Percentiles rank a stretch among this genome's conserved stretches.
phyloP scores from a whole-genome alignment of 2,329 filamentous ascomycete genomes.

The Plenodomus tracheiphilus region DNA sequence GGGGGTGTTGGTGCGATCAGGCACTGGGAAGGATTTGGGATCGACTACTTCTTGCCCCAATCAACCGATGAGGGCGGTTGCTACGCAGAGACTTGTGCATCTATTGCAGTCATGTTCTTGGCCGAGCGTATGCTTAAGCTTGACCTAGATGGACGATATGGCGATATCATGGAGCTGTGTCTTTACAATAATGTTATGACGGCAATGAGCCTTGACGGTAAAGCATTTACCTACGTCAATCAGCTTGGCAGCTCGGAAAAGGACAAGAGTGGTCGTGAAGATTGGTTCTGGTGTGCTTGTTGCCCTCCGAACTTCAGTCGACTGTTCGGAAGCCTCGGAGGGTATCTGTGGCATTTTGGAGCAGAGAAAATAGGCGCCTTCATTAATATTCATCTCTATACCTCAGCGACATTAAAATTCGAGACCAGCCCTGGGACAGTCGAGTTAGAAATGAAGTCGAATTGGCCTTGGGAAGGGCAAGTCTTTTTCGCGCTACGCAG shows the following conservation, averaged over 20 bases:
- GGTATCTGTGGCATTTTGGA: constrained; percentile 13
- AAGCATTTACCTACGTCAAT: constrained; percentile 64
- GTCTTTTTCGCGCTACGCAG: constrained; percentile 51
- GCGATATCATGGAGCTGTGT: constrained; percentile 63
- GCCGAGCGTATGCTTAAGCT: constrained; percentile 34
- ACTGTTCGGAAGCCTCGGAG: constrained; percentile 10
- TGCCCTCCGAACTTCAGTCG: constrained; percentile 15
- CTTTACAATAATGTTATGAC: constrained; percentile 65
- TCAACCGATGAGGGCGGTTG: constrained; percentile 64
- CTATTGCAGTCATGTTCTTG: constrained; percentile 13
- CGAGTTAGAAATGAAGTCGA: constrained; percentile 53
- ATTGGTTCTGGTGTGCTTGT: constrained; percentile 58
- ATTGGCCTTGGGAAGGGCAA: constrained; percentile 62
- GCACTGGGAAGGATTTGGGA: constrained; percentile 64
- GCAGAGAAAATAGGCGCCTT: constrained; percentile 51
- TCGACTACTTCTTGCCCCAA: constrained; percentile 61
- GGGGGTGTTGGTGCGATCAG: constrained; percentile 62
- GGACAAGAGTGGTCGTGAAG: constrained; percentile 54
- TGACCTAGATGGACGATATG: constrained; percentile 57
- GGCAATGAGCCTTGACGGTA: constrained; percentile 60
- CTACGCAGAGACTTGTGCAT: constrained; percentile 63
- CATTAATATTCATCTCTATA: constrained; percentile 59
- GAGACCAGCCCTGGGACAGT: constrained; percentile 41
- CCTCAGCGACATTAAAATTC: constrained; percentile 52
- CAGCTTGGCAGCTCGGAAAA: constrained; percentile 60